Evolutionary conservation across 2,329 filamentous ascomycete genomes (phyloP).

Genomic region (Plectosphaerella cucumerina): DNA sequence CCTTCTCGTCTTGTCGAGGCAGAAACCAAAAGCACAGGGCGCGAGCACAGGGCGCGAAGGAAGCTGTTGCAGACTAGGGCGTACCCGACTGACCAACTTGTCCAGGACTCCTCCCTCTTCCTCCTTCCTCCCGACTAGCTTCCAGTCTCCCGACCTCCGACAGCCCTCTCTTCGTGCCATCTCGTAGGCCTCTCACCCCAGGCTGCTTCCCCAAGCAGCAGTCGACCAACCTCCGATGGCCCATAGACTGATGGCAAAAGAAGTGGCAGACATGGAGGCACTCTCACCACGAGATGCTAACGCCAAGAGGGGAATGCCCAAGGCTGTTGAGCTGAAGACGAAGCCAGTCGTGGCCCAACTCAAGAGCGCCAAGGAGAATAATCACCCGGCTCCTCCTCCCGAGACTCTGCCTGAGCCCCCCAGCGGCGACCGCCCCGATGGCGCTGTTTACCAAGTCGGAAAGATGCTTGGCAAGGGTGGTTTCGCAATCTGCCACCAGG

Average conservation of each 20-base stretch:
- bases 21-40: no score
- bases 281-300: constrained; percentile 63
- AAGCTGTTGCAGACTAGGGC: no score
- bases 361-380: constrained; percentile 59
- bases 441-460: constrained; percentile 69
- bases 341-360: constrained; percentile 41
- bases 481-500: constrained; percentile 78
- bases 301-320: constrained; percentile 47
- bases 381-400: constrained; percentile 63
- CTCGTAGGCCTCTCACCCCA: background rate
- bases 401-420: constrained; percentile 56
- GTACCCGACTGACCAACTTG: background rate
- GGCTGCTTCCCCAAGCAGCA: background rate
- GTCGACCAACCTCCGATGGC: constrained; percentile 31
- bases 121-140: background rate
- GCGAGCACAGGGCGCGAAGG: no score
- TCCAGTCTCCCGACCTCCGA: constrained; percentile 7
- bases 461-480: constrained; percentile 75
- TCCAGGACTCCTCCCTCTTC: background rate
- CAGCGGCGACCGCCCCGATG: constrained; percentile 64
- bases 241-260: constrained; percentile 44
- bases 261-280: constrained; percentile 55
- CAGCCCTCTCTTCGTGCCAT: background rate
- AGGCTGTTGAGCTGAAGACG: constrained; percentile 44
- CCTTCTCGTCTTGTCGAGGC: no score